Conservation (phyloP, 2,329 filamentous ascomycete genomes). For the Capronia epimyces region DNA sequence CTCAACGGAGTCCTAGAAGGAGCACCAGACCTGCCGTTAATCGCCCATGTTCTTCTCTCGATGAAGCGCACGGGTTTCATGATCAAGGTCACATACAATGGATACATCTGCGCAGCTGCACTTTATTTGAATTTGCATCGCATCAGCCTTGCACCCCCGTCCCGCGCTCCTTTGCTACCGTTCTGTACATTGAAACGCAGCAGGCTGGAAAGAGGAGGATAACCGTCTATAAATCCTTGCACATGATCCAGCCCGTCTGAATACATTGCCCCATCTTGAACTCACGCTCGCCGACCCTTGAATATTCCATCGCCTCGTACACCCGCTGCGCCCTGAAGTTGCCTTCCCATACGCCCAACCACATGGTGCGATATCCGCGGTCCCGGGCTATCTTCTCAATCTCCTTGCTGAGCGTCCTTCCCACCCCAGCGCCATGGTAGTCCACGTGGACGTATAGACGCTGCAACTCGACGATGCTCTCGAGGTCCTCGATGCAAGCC, state of each 20-base stretch:
- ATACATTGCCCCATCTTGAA: conserved; percentile 27
- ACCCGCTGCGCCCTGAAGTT: conserved; percentile 24
- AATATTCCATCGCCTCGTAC: conserved; percentile 22
- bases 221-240: conserved; percentile 15
- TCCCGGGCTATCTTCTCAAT: conserved; percentile 13
- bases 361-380: conserved; percentile 16
- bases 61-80: conserved; percentile 27
- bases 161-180: too few species aligned
- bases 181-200: too few species aligned
- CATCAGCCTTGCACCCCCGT: not conserved
- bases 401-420: conserved; percentile 9
- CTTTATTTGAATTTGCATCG: not conserved
- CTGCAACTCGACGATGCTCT: conserved; percentile 19
- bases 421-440: conserved; percentile 18
- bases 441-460: conserved; percentile 20
- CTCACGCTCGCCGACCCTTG: conserved; percentile 22
- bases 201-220: not conserved
- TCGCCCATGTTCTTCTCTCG: conserved; percentile 21
- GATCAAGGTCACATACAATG: conserved; percentile 27
- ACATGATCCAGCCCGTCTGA: conserved; percentile 27
- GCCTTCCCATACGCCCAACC: conserved; percentile 27
- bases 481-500: conserved; percentile 19
- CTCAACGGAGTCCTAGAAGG: conserved; percentile 21
- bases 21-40: conserved; percentile 26
- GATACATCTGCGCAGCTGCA: too few species aligned